phyloP scores from a whole-genome alignment of 1,284 basidiomycete species.

The Phylloporus sp. region DNA sequence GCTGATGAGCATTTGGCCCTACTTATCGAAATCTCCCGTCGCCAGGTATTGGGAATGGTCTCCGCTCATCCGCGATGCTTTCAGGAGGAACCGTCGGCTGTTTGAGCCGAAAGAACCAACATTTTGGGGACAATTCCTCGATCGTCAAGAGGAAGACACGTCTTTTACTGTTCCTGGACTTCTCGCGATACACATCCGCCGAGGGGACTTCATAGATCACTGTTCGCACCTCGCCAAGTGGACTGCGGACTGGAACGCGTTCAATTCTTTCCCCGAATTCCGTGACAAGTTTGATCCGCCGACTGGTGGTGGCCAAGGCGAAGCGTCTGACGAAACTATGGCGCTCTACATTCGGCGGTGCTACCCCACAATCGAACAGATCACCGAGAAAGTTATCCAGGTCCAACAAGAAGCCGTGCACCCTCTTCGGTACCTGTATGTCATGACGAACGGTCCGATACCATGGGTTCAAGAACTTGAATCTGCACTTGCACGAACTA shows the following conservation, averaged over 20 bases:
- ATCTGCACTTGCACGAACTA: slow-evolving; percentile 34
- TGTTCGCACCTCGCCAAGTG: slow-evolving; percentile 51
- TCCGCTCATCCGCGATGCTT: slow-evolving; percentile 41
- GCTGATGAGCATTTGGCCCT: slow-evolving; percentile 42
- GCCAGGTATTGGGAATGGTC: slow-evolving; percentile 46
- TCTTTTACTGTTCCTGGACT: slow-evolving; percentile 41
- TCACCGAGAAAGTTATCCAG: slow-evolving; percentile 40
- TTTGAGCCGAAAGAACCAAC: slow-evolving; percentile 29
- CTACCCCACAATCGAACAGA: slow-evolving; percentile 45
- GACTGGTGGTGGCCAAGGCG: slow-evolving; percentile 9
- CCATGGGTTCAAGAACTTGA: slow-evolving; percentile 52
- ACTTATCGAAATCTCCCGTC: slow-evolving; percentile 41
- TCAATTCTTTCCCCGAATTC: slow-evolving; percentile 46
- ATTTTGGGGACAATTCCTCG: slow-evolving; percentile 5
- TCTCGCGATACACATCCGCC: slow-evolving; percentile 60
- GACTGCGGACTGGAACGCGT: slow-evolving; percentile 46
- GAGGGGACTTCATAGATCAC: slow-evolving; percentile 61
- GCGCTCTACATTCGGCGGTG: slow-evolving; percentile 43
- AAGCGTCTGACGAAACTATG: slow-evolving; percentile 17
- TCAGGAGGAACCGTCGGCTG: slow-evolving; percentile 37
- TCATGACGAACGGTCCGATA: slow-evolving; percentile 58
- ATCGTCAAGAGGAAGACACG: slow-evolving; percentile 1
- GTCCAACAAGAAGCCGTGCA: slow-evolving; percentile 32
- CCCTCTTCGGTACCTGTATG: slow-evolving; percentile 43
- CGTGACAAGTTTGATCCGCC: slow-evolving; percentile 43